Evolutionary conservation across 306 rosid species (phyloP).

Genomic region (Pyrus bretschneideri): DNA sequence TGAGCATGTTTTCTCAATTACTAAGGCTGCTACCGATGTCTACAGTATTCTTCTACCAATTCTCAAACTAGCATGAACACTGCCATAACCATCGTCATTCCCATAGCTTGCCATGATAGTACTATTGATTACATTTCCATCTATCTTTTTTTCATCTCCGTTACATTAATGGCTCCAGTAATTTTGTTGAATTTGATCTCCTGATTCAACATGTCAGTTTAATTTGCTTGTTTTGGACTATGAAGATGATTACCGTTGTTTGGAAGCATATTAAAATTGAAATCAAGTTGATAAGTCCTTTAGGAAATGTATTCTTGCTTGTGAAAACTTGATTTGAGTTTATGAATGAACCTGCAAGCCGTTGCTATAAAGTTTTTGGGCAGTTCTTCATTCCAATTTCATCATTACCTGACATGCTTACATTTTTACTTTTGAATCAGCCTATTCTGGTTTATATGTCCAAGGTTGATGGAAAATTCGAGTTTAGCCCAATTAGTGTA

Average conservation of each 20-base stretch:
- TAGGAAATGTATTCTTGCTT: background rate
- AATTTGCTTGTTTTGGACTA: background rate
- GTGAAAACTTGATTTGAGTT: background rate
- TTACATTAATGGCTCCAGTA: background rate
- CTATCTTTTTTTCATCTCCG: background rate
- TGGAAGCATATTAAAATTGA: background rate
- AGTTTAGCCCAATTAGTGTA: constrained; percentile 95
- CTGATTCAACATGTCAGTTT: background rate
- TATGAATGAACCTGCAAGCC: background rate
- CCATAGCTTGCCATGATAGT: background rate
- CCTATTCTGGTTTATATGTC: constrained; percentile 97
- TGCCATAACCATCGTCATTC: background rate
- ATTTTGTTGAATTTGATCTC: background rate
- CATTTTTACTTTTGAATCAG: constrained; percentile 39
- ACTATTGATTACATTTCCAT: background rate
- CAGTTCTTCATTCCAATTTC: constrained; percentile 4
- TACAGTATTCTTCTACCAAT: background rate
- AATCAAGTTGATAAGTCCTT: background rate
- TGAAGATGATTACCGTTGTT: background rate
- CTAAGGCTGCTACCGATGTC: background rate
- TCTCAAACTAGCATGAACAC: background rate
- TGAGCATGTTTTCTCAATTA: background rate
- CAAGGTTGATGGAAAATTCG: constrained; percentile 98
- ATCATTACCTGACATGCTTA: constrained; percentile 13
- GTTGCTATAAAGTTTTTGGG: background rate